Evolutionary conservation across 345 rosid species (phyloP), one percentile per base, ranked within the genome.

Genomic region (Citrus reticulata): DNA sequence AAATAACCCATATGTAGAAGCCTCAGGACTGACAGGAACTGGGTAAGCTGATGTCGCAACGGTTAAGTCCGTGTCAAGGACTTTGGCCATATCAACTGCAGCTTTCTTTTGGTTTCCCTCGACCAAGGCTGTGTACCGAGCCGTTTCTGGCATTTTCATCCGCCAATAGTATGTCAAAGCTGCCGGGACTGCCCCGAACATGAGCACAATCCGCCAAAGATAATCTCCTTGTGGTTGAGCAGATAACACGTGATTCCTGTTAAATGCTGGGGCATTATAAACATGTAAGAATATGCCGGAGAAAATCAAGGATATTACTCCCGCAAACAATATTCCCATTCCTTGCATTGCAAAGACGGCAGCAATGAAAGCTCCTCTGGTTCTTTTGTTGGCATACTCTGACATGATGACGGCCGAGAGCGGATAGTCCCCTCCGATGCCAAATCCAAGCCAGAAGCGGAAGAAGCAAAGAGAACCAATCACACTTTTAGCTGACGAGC

Each of bases 261-360:
- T 32, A 55, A 81, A 85, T 37, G 78, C 16, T 6, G 75, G 75
- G 65, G 91, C 74, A 62, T 81, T 62, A 78, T 34, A 78, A 77
- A 80, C 87, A 4, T 22, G 9, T 73, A 82, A 58, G 83, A 93
- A 93, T 5, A 82, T 65, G 71, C 63, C 79, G 49, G 95, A 89
- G 22, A 93, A 89, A 16, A 86, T 72, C 77, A 89, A 84, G 51
- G 95, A 75, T 5, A 93, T 89, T 7, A 79, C 87, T 30, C 93
- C 97, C 6, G 92, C 93, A 35, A 89, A 83, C 79, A 93, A 73
- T 32, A 93, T 90, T 22, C 93, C 94, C 2, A 84, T 77, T 9
- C 94, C 97, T 86, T 91, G 95, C 94, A 90, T 91, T 5, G 94
- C 95, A 61, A 91, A 93, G 9, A 91, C 97, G 0, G 94, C 94